Evolutionary conservation across 768 basidiomycete species (phyloP), one percentile per base, ranked within the genome.

Genomic region (Leccinum variicolor): DNA sequence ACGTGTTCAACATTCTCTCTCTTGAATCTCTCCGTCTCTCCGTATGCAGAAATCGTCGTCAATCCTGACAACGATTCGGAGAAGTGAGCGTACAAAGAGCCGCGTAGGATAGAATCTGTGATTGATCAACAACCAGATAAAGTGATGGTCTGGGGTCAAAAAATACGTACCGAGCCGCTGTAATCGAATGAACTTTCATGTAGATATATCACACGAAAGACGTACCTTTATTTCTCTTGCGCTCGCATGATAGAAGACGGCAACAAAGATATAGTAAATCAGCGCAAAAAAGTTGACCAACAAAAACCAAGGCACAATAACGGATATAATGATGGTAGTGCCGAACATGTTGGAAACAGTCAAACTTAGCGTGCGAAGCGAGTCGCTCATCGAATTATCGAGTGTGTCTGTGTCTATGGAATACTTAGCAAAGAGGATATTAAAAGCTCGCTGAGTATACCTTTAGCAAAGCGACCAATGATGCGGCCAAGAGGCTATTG

Each of bases 391-490:
- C 41, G 80, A 57, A 64, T 91, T 92, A 68, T 92, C 91, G 53
- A 92, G 79, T 1, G 89, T 92, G 66, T 92, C 89, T 51, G 91
- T 83, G 69, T 92, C 89, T 68, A 43, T 36, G 17, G 4, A 52
- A 33, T 26, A 19, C 52, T 50, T 14, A 52, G 21, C n/a, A 29
- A 14, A 19, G 9, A 33, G 1, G 53, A 19, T 17, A 36, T 10
- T 13, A 15, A 15, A 45, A 48, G 6, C 3, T 43, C 26, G 8
- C 13, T 45, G 34, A 31, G 55, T 55, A 62, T 66, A 80, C 85
- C 86, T 76, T 93, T 92, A 1, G 90, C 86, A 69, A 97, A 92
- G 15, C 92, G 84, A 70, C 94, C 94, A 83, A 93, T 88, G 60
- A 97, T 90, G 11, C 92, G 84, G 15, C 94, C 94, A 21, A 91